Evolutionary conservation across 2,329 filamentous ascomycete genomes (phyloP), one percentile per base, ranked within the genome.

Genomic region (Lecanicillium sp.): DNA sequence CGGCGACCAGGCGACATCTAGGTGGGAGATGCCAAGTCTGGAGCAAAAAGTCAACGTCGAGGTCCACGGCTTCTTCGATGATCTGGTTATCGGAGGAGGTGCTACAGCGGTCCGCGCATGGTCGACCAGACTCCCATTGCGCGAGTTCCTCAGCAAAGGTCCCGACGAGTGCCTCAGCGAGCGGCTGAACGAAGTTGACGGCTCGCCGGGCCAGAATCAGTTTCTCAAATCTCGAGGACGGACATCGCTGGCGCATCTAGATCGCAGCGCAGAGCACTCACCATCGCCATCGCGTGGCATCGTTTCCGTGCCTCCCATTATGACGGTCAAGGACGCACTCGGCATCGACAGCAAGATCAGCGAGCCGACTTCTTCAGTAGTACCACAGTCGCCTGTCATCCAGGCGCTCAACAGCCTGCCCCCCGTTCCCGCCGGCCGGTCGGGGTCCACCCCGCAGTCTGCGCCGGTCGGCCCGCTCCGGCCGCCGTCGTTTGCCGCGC

Each of bases 31-130:
- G 12, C 51, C 56, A 2, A 64, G 67, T 29, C 67, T 82, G 2
- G 71, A 75, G 37, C 67, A 72, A 19, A 72, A 73, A 37, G 75
- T 82, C 30, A 74, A 72, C 43, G 69, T 83, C 3, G 79, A 83
- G 53, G 63, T 70, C 0, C 67, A 70, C 39, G 79, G 79, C 0
- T 84, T 83, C 56, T 83, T 81, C 48, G 77, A 81, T 39, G 77
- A 82, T 39, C 61, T 67, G 0, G 66, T 71, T 6, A 61, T 60
- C 3, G 61, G 47, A n/a, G 19, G 44, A 61, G 24, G 51, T 19
- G 9, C n/a, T 11, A 23, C 37, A 21, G 17, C 53, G 56, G 12
- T 77, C 4, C 65, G 77, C 3, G 64, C 78, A 0, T 77, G 79
- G 66, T 68, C 77, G 36, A 72, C 71, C 17, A 68, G 73, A 52